Base-by-base conservation (phyloP, 2,329 filamentous ascomycete genomes). In the Boeremia exigua region DNA sequence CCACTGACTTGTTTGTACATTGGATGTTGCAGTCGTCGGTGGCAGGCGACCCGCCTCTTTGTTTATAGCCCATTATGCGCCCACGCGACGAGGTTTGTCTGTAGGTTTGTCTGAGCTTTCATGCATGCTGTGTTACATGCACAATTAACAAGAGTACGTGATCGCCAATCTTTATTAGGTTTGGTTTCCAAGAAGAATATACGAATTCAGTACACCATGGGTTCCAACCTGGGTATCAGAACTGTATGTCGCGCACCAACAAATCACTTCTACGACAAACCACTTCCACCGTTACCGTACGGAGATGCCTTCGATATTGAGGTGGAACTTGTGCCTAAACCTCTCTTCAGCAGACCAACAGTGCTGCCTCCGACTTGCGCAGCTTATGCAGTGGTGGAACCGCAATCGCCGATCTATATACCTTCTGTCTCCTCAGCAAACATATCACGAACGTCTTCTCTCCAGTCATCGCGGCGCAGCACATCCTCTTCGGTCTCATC, bases 271-370 rank as follows among this genome's bases (percentile, higher is more conserved):
- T 58, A 59, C 59, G 50, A 54, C 19, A 67, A 63, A 45, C 43
- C 59, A 27, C 51, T 59, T 6, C 59, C 60, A 27, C 30, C 56
- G 5, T 34, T 61, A 19, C 51, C 44, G 15, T 38, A 47, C 30
- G 23, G 42, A 19, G 56, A 53, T 11, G 39, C 44, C 1, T 54
- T 48, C 33, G 53, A 53, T 27, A 45, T 61, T 32, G 60, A 63
- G 27, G 56, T 40, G 45, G 61, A 65, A 14, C 48, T 71, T 11
- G 44, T 67, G 3, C 70, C 70, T 10, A 58, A 55, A 27, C 69
- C 70, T 12, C 60, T 73, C 4, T 72, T 69, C 61, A 67, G 61
- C 60, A 65, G 56, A 37, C 55, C 58, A 25, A 65, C 47, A 37
- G 56, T 58, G 11, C 40, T 60, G 10, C 64, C 62, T 11, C 59